A percentile compares a stretch with the other conserved stretches of the same genome.
Conservation (phyloP, 805 yeast genomes). For the Wickerhamomyces sydowiorum region DNA sequence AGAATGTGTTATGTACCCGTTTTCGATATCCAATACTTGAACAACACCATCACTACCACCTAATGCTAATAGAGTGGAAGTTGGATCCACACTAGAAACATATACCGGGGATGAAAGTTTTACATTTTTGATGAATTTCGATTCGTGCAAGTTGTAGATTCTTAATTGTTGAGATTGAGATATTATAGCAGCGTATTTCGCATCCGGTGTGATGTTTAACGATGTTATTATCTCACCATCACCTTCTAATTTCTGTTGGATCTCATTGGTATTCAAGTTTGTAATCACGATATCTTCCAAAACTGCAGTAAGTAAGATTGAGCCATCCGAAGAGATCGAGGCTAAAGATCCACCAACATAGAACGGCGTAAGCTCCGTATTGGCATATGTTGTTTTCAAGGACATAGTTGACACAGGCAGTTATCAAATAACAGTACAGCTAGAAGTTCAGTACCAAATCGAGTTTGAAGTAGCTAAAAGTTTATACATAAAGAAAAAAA, state of each 20-base stretch:
- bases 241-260: slow-evolving; percentile 63
- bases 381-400: slow-evolving; percentile 26
- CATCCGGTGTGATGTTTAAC: slow-evolving; percentile 73
- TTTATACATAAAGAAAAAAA: background rate
- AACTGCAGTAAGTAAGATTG: slow-evolving; percentile 70
- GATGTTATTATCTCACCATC: slow-evolving; percentile 83
- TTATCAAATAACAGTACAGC: too few relatives aligned
- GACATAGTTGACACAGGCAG: background rate
- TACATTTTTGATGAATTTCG: slow-evolving; percentile 40
- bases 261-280: slow-evolving; percentile 51
- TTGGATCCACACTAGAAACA: slow-evolving; percentile 67
- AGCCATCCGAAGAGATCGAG: slow-evolving; percentile 55
- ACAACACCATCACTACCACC: slow-evolving; percentile 95
- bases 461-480: background rate
- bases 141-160: slow-evolving; percentile 39
- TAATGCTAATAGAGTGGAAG: slow-evolving; percentile 82
- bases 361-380: slow-evolving; percentile 62
- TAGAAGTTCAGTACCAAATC: background rate
- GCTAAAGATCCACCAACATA: slow-evolving; percentile 84
- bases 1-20: slow-evolving; percentile 83
- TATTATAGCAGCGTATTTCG: slow-evolving; percentile 58
- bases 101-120: slow-evolving; percentile 77
- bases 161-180: slow-evolving; percentile 82
- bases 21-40: slow-evolving; percentile 87
- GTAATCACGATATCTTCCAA: slow-evolving; percentile 73